These are phyloP conservation scores for Paspalum notatum DNA, from an alignment of 176 grass and related monocot species.

Conservation along the genomic window DNA sequence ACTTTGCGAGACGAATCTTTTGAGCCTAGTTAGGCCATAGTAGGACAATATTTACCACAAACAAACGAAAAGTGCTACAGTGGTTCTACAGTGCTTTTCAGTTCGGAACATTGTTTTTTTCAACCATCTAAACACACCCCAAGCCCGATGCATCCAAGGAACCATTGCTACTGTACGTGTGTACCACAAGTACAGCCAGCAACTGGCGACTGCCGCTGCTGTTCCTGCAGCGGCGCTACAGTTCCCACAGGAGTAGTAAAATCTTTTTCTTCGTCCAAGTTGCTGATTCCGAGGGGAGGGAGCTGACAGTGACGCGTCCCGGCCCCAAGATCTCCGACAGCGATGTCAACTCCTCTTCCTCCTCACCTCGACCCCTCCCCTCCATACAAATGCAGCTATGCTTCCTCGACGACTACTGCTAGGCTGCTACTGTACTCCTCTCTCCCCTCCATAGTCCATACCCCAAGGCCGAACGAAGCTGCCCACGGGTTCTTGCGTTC, in stretches of 20 bases:
- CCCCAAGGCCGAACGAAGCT: neutral
- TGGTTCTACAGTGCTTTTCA: no score
- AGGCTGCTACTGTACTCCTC: neutral
- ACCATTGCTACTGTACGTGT: neutral
- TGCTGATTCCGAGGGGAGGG: constrained; percentile 26
- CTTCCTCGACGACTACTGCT: neutral
- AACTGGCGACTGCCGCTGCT: neutral
- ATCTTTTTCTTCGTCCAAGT: neutral
- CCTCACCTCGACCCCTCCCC: neutral
- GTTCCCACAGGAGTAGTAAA: neutral
- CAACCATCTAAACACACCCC: no score
- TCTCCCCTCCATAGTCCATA: neutral
- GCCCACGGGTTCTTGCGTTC: constrained; percentile 22
- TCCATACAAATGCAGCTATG: constrained; percentile 27
- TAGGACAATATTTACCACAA: no score
- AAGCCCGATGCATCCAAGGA: neutral
- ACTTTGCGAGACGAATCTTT: no score
- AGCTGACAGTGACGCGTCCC: constrained; percentile 5
- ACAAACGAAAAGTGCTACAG: no score
- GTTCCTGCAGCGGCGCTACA: neutral
- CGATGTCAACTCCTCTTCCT: constrained; percentile 30
- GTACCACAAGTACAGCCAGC: neutral
- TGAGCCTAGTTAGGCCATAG: no score
- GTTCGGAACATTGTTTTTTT: no score
- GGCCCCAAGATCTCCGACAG: constrained; percentile 29